Base-by-base conservation (phyloP, 768 basidiomycete species). In the Gymnopilus dilepis region DNA sequence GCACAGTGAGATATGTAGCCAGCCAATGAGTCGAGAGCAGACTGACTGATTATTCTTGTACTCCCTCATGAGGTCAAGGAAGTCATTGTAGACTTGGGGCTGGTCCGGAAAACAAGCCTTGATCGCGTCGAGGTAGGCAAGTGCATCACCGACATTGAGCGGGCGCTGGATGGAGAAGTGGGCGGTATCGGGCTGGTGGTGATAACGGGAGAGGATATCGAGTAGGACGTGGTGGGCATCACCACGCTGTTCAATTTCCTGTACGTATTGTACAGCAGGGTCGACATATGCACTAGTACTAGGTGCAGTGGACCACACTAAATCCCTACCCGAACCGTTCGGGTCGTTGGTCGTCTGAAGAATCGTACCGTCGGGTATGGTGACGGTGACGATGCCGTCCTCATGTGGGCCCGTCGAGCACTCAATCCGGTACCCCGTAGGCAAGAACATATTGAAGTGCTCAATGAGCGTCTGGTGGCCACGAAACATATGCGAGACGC, bases 11-110 rank as follows among this genome's bases (percentile, higher is more conserved):
- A 28, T n/a, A n/a, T n/a, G n/a, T n/a, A n/a, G n/a, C n/a, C n/a
- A n/a, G n/a, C n/a, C n/a, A 45, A 45, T 58, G 63, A 9, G 54
- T 33, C 31, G 52, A 15, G 17, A 30, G 13, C 13, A 26, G 26
- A 84, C 90, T 71, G 69, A 93, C 92, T 81, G 78, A 72, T 97
- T 93, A 68, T 92, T 93, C 79, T 99, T 99, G 78, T 99, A 99
- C 75, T 98, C 95, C 79, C 98, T 97, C 97, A 97, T 97, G 71
- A 97, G 96, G 73, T 97, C 94, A 75, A 96, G 77, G 69, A 95
- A 95, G 65, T 90, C 85, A 76, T 97, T 97, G 77, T 97, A 97
- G 42, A 96, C 94, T 70, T 94, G 92, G 19, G 95, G 94, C 73
- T 92, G 88, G 73, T 94, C 91, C 57, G 86, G 84, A 73, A 97